A percentile compares a stretch with the other conserved stretches of the same genome.
Evolutionary conservation across 129 eudicot species (phyloP).

Genomic region (Artemisia argyi): DNA sequence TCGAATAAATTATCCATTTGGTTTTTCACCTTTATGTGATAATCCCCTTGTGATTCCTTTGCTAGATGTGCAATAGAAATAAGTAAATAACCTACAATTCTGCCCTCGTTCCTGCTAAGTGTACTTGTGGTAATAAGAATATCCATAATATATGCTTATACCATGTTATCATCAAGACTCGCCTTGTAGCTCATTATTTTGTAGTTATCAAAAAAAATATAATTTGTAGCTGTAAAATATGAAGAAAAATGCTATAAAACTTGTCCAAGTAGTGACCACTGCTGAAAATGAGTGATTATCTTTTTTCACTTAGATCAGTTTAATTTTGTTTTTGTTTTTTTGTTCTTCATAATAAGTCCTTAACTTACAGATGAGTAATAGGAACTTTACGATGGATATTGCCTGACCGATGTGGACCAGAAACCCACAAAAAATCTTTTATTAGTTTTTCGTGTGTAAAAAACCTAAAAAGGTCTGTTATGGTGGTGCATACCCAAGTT

Average conservation of each 20-base stretch:
- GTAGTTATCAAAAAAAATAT: neutral
- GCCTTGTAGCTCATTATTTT: neutral
- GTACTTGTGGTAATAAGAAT: neutral
- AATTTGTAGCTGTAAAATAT: no score
- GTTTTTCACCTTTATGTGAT: neutral
- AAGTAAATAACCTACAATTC: neutral
- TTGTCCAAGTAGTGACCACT: neutral
- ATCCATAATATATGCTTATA: neutral
- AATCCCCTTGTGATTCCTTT: neutral
- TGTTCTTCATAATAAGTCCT: neutral
- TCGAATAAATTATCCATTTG: no score
- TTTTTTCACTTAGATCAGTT: neutral
- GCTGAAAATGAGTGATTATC: neutral
- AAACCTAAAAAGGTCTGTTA: neutral
- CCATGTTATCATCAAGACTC: neutral
- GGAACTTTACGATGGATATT: neutral
- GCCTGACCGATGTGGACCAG: neutral
- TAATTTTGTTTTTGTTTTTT: neutral
- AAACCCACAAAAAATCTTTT: neutral
- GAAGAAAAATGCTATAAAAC: neutral
- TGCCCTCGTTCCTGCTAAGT: neutral
- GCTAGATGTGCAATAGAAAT: neutral
- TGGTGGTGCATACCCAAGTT: neutral
- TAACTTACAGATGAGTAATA: neutral
- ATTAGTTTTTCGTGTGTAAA: neutral